Evolutionary conservation across 2,329 filamentous ascomycete genomes (phyloP).

Genomic region (Iodosphaeria phyllophila): DNA sequence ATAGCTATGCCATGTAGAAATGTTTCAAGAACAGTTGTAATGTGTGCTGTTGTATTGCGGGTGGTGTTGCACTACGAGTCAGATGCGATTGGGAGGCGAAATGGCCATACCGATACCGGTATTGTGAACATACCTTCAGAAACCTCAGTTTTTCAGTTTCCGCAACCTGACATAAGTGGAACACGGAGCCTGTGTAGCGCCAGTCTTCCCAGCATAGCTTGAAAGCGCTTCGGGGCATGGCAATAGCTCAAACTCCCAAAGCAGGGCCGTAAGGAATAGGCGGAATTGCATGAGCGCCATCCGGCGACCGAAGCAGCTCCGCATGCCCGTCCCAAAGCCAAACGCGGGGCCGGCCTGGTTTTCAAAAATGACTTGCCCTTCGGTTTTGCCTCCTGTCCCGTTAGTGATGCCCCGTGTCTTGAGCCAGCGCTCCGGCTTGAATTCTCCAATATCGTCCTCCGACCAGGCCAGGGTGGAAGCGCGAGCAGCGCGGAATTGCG

Average conservation of each 20-base stretch:
- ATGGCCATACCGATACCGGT: no score
- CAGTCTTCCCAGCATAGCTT: no score
- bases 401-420: no score
- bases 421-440: conserved; percentile 5
- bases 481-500: conserved; percentile 2
- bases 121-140: no score
- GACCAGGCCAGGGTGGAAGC: conserved; percentile 2
- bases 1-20: no score
- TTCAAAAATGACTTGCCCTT: conserved; percentile 2
- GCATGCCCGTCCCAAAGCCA: conserved; percentile 3
- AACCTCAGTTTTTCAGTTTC: no score
- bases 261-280: conserved; percentile 10
- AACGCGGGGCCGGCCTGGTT: conserved; percentile 4
- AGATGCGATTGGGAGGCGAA: no score
- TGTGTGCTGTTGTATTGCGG: no score
- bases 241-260: conserved; percentile 11
- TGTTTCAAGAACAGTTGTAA: no score
- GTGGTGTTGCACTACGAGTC: no score
- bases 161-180: no score
- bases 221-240: conserved; percentile 5
- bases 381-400: not conserved
- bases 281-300: conserved; percentile 12
- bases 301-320: conserved; percentile 5
- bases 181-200: no score
- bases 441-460: conserved; percentile 1